Evolutionary conservation across 305 asterid genomes (phyloP).

Genomic region (Fraxinus dipetala): DNA sequence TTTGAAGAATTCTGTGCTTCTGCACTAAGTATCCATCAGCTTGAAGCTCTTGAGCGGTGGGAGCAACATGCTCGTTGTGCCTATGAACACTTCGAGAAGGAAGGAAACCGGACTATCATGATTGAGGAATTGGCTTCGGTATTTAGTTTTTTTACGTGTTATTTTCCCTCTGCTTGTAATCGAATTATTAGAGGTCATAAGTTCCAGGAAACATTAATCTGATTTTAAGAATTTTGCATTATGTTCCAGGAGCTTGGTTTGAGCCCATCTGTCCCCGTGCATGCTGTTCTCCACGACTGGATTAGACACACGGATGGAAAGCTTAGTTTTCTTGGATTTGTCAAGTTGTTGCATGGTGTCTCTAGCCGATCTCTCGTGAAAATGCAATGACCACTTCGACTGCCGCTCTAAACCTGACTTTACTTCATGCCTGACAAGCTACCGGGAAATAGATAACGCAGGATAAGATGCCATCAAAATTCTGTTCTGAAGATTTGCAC

Average conservation of each 20-base stretch:
- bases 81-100: slow-evolving; percentile 68
- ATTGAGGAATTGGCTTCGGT: slow-evolving; percentile 77
- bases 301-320: slow-evolving; percentile 70
- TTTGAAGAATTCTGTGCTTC: slow-evolving; percentile 78
- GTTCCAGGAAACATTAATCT: neutral
- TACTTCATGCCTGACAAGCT: neutral
- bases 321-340: slow-evolving; percentile 70
- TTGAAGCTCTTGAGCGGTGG: slow-evolving; percentile 69
- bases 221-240: slow-evolving; percentile 1
- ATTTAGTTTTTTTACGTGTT: slow-evolving; percentile 11
- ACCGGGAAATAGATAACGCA: neutral
- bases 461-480: slow-evolving; percentile 5
- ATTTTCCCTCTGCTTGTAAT: neutral
- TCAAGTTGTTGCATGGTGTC: slow-evolving; percentile 59
- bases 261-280: slow-evolving; percentile 64
- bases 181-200: neutral
- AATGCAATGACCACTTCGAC: slow-evolving; percentile 31
- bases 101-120: slow-evolving; percentile 67
- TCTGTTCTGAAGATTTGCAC: slow-evolving; percentile 4
- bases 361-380: slow-evolving; percentile 57
- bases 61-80: slow-evolving; percentile 81
- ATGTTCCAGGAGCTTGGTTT: slow-evolving; percentile 65
- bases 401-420: neutral
- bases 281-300: slow-evolving; percentile 74
- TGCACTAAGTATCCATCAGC: slow-evolving; percentile 59